A percentile compares a stretch with the other conserved stretches of the same genome.
phyloP scores from a whole-genome alignment of 108 stramenopile genomes.

The Skeletonema costatum region DNA sequence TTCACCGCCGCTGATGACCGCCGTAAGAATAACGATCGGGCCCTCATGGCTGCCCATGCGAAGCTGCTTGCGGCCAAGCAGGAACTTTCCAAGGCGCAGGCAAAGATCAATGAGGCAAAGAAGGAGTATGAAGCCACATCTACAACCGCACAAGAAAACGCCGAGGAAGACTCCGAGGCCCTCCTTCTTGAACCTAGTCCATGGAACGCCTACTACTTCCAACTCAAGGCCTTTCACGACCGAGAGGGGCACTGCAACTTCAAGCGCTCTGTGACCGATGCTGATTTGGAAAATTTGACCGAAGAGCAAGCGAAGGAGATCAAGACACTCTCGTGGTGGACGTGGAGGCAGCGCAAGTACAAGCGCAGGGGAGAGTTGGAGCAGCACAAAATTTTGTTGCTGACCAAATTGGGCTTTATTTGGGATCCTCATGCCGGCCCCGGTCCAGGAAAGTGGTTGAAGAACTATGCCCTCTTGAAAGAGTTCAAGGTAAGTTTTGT shows the following conservation, averaged over 20 bases:
- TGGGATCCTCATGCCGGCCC: constrained; percentile 47
- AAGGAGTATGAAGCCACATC: constrained; percentile 7
- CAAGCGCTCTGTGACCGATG: constrained; percentile 30
- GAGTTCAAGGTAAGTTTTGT: constrained; percentile 16
- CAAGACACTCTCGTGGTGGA: constrained; percentile 38
- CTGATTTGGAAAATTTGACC: constrained; percentile 21
- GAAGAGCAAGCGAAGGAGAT: constrained; percentile 34
- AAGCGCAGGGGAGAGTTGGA: constrained; percentile 42
- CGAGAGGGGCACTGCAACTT: constrained; percentile 46
- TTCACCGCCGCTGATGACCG: constrained; percentile 24
- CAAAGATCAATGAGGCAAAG: constrained; percentile 21
- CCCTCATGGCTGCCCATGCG: constrained; percentile 17
- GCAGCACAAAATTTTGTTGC: constrained; percentile 25
- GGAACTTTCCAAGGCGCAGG: constrained; percentile 28
- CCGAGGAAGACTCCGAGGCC: constrained; percentile 20
- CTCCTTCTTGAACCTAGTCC: constrained; percentile 34
- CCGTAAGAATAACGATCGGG: constrained; percentile 25
- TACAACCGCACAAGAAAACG: constrained; percentile 10
- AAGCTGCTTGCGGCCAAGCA: constrained; percentile 24
- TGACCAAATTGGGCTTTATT: constrained; percentile 24
- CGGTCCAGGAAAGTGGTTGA: constrained; percentile 45
- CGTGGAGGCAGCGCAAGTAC: constrained; percentile 36
- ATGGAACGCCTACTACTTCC: constrained; percentile 39
- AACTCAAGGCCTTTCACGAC: constrained; percentile 21
- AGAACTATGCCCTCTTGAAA: constrained; percentile 25